Percentiles rank a stretch among this genome's conserved stretches.
Conservation (phyloP, 805 yeast species). For the Candida ulmi region DNA sequence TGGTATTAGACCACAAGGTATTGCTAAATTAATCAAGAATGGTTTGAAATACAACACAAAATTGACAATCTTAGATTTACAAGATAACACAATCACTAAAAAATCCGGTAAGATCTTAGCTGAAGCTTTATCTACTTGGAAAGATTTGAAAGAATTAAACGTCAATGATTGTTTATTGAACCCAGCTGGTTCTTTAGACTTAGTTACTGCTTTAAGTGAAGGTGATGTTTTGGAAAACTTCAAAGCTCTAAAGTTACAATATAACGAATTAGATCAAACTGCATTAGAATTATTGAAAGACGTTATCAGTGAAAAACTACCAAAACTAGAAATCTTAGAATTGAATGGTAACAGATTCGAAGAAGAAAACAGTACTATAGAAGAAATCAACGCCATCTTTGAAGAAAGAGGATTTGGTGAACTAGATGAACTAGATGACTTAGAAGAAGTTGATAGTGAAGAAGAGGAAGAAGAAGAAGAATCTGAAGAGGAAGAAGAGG, state of each 20-base stretch:
- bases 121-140: conserved; percentile 56
- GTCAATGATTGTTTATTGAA: conserved; percentile 87
- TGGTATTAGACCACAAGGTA: conserved; percentile 95
- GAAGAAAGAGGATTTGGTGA: conserved; percentile 74
- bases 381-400: conserved; percentile 54
- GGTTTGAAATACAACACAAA: conserved; percentile 63
- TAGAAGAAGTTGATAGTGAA: conserved; percentile 73
- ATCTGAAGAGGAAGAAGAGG: conserved; percentile 31
- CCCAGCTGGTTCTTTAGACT: conserved; percentile 61
- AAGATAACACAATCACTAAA: conserved; percentile 89
- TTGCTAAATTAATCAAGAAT: conserved; percentile 61
- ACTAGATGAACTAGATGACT: conserved; percentile 88
- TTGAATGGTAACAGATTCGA: conserved; percentile 91
- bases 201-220: conserved; percentile 44
- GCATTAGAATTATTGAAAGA: conserved; percentile 55
- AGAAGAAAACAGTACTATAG: conserved; percentile 75
- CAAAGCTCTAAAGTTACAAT: conserved; percentile 68
- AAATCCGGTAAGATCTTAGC: conserved; percentile 65
- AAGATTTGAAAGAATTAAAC: conserved; percentile 64
- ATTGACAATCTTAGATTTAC: conserved; percentile 73
- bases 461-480: conserved; percentile 45
- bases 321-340: conserved; percentile 62
- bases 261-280: conserved; percentile 72
- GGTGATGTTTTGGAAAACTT: conserved; percentile 37
- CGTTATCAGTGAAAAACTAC: conserved; percentile 50